phyloP scores from a whole-genome alignment of 495 filamentous ascomycete species.

The Penicillium atrosanguineum region DNA sequence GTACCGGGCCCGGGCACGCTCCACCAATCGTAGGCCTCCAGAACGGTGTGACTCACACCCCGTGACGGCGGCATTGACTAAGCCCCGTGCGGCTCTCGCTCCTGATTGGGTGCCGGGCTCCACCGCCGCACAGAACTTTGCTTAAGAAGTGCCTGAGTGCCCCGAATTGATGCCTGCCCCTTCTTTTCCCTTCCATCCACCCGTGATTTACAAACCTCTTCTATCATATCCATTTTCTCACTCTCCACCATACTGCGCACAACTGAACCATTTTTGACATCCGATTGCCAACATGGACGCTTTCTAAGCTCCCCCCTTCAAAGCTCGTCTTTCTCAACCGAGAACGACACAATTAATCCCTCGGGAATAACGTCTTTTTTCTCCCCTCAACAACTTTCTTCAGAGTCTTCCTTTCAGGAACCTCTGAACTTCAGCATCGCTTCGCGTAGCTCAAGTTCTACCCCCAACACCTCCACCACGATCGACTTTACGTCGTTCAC shows the following conservation, averaged over 20 bases:
- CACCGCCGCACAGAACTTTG: slow-evolving; percentile 22
- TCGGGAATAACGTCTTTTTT: slow-evolving; percentile 32
- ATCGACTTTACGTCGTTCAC: slow-evolving; percentile 60
- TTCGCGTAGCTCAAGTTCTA: slow-evolving; percentile 54
- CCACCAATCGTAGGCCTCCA: slow-evolving; percentile 22
- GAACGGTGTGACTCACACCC: slow-evolving; percentile 42
- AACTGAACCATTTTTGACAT: slow-evolving; percentile 26
- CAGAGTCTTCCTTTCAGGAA: slow-evolving; percentile 48
- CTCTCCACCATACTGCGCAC: slow-evolving; percentile 29
- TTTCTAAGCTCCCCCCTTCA: slow-evolving; percentile 43
- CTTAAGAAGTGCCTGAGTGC: slow-evolving; percentile 45
- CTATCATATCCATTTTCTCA: neutral
- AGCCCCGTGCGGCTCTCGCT: slow-evolving; percentile 16
- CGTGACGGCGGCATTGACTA: slow-evolving; percentile 25
- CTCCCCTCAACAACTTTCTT: slow-evolving; percentile 38
- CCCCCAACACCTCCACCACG: slow-evolving; percentile 40
- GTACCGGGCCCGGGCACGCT: slow-evolving; percentile 1
- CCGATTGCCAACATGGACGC: slow-evolving; percentile 47
- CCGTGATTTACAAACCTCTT: slow-evolving; percentile 10
- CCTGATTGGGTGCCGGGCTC: slow-evolving; percentile 20
- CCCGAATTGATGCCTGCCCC: slow-evolving; percentile 34
- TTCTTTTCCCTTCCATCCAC: slow-evolving; percentile 19
- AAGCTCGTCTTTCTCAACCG: slow-evolving; percentile 40
- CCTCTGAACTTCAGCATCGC: slow-evolving; percentile 57
- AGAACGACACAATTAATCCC: slow-evolving; percentile 53